A percentile compares a stretch with the other conserved stretches of the same genome.
phyloP scores from a whole-genome alignment of 441 rosid species.

The Populus trichocarpa region DNA sequence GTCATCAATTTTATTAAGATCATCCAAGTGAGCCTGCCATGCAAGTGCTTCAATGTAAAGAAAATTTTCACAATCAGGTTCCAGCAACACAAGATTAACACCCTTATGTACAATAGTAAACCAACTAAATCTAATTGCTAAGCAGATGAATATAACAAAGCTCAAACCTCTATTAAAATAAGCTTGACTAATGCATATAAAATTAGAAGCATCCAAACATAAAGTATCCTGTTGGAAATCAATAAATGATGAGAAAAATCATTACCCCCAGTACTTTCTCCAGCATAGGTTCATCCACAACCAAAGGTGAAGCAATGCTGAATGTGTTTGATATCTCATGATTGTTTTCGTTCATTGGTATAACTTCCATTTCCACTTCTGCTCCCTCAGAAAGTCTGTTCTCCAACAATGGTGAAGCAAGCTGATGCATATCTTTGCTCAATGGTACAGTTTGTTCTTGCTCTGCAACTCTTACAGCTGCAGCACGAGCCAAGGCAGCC shows the following conservation, averaged over 20 bases:
- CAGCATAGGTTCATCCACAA: slow-evolving; percentile 88
- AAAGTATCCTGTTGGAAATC: background rate
- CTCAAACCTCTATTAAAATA: background rate
- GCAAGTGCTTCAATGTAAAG: slow-evolving; percentile 3
- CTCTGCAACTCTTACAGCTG: slow-evolving; percentile 94
- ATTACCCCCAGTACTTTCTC: slow-evolving; percentile 92
- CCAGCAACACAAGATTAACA: slow-evolving; percentile 5
- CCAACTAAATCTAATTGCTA: background rate
- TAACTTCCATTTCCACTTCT: slow-evolving; percentile 98
- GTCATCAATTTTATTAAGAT: background rate
- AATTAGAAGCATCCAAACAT: background rate
- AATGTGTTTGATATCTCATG: slow-evolving; percentile 71
- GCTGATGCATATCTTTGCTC: slow-evolving; percentile 74
- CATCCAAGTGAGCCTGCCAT: background rate
- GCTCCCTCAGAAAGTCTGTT: slow-evolving; percentile 89
- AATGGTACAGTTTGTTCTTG: slow-evolving; percentile 72
- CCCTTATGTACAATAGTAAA: background rate
- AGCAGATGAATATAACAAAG: background rate
- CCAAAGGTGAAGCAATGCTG: slow-evolving; percentile 62
- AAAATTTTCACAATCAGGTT: background rate
- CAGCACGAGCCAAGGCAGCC: slow-evolving; percentile 98
- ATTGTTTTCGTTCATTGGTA: slow-evolving; percentile 77
- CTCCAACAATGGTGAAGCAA: slow-evolving; percentile 76
- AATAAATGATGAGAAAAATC: slow-evolving; percentile 4
- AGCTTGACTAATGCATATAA: background rate